Conservation (phyloP, 2,329 filamentous ascomycete genomes). For the Penicillium oxalicum region DNA sequence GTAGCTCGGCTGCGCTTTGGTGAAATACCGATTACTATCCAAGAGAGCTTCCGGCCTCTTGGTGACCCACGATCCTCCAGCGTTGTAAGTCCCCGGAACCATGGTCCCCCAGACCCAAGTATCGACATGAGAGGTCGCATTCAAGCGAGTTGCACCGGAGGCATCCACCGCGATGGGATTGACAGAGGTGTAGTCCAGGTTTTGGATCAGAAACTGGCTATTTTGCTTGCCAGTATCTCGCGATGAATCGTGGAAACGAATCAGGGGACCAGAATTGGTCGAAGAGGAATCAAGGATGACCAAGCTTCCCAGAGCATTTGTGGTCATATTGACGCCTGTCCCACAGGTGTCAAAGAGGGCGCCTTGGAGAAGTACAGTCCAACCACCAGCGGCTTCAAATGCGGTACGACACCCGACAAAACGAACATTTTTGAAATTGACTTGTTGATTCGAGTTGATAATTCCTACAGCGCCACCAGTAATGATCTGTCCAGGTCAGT, state of each 20-base stretch:
- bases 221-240: slow-evolving; percentile 23
- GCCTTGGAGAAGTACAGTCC: slow-evolving; percentile 22
- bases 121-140: slow-evolving; percentile 16
- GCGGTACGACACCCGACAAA: slow-evolving; percentile 56
- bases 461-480: slow-evolving; percentile 26
- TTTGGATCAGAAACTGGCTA: slow-evolving; percentile 26
- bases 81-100: slow-evolving; percentile 23
- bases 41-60: slow-evolving; percentile 29
- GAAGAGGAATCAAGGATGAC: slow-evolving; percentile 26
- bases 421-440: slow-evolving; percentile 44
- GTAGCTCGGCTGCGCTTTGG: slow-evolving; percentile 41
- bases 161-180: slow-evolving; percentile 28
- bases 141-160: slow-evolving; percentile 16
- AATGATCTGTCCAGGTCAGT: slow-evolving; percentile 18
- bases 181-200: slow-evolving; percentile 18
- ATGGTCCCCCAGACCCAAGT: slow-evolving; percentile 34
- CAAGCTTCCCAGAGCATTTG: slow-evolving; percentile 22
- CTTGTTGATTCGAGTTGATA: slow-evolving; percentile 27
- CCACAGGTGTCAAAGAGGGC: slow-evolving; percentile 25
- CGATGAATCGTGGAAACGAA: slow-evolving; percentile 25
- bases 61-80: slow-evolving; percentile 28
- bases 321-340: slow-evolving; percentile 26
- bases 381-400: slow-evolving; percentile 37
- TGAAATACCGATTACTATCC: slow-evolving; percentile 37
- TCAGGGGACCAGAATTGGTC: slow-evolving; percentile 19